Conservation (phyloP, 2,329 filamentous ascomycete genomes). For the Penicillium frequentans region DNA sequence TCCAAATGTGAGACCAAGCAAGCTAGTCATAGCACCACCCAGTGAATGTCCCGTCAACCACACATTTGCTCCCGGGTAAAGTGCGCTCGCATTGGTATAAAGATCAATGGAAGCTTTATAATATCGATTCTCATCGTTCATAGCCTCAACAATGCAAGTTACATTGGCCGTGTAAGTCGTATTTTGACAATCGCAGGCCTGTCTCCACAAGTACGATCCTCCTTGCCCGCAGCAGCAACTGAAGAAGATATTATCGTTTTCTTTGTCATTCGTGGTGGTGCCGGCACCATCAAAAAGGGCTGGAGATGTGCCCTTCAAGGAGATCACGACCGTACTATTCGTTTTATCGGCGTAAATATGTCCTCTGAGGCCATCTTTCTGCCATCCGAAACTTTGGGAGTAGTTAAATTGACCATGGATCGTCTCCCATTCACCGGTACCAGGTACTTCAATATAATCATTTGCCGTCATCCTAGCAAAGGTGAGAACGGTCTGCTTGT, state of each 20-base stretch:
- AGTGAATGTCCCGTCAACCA: slow-evolving; percentile 94
- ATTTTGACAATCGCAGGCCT: slow-evolving; percentile 90
- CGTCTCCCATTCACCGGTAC: slow-evolving; percentile 77
- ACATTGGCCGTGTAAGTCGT: slow-evolving; percentile 88
- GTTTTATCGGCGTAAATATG: slow-evolving; percentile 87
- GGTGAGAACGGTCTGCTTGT: slow-evolving; percentile 79
- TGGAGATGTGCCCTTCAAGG: slow-evolving; percentile 84
- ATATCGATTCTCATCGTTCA: slow-evolving; percentile 83
- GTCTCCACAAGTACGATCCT: slow-evolving; percentile 83
- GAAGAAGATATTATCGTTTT: slow-evolving; percentile 97
- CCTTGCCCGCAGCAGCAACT: slow-evolving; percentile 97
- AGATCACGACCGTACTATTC: slow-evolving; percentile 87
- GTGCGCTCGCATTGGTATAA: slow-evolving; percentile 85
- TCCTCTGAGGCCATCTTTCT: slow-evolving; percentile 81
- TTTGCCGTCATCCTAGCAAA: slow-evolving; percentile 87
- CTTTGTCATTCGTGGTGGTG: slow-evolving; percentile 94
- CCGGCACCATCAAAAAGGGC: slow-evolving; percentile 96
- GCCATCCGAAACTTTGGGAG: slow-evolving; percentile 89
- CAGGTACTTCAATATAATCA: slow-evolving; percentile 76
- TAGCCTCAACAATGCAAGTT: slow-evolving; percentile 75
- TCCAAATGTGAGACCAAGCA: slow-evolving; percentile 88
- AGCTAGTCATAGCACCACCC: slow-evolving; percentile 82
- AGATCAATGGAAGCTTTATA: slow-evolving; percentile 86
- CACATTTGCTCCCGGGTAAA: slow-evolving; percentile 80
- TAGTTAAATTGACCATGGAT: slow-evolving; percentile 79